phyloP scores from a whole-genome alignment of 371 early-diverging fungal species.

The Lichtheimia ornata region DNA sequence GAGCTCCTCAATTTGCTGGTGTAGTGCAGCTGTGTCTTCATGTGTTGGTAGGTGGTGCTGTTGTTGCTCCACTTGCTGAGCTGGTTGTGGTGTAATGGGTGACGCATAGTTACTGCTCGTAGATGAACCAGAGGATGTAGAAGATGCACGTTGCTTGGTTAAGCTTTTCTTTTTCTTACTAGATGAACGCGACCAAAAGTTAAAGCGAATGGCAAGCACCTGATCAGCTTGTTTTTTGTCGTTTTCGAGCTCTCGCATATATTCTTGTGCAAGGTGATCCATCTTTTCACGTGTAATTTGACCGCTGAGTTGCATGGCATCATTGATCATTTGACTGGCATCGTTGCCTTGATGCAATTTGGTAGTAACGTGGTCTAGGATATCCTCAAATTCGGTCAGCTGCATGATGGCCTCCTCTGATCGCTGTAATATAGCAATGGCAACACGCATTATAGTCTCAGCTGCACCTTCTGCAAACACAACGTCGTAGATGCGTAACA shows the following conservation, averaged over 20 bases:
- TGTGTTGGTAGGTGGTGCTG: background rate
- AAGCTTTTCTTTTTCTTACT: constrained; percentile 37
- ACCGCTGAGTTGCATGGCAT: constrained; percentile 70
- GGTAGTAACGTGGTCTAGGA: constrained; percentile 74
- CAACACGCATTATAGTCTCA: constrained; percentile 83
- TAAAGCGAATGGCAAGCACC: constrained; percentile 55
- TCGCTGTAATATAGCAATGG: constrained; percentile 78
- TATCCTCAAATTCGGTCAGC: constrained; percentile 78
- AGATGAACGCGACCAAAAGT: constrained; percentile 38
- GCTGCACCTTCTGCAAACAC: constrained; percentile 81
- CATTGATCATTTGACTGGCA: constrained; percentile 68
- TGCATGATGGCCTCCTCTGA: constrained; percentile 68
- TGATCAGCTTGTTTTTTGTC: constrained; percentile 65
- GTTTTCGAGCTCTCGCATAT: constrained; percentile 61
- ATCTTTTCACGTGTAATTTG: constrained; percentile 70
- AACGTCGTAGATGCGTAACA: constrained; percentile 82
- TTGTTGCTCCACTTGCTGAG: background rate
- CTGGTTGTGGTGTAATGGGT: background rate
- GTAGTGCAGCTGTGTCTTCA: constrained; percentile 47
- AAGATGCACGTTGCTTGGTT: constrained; percentile 1
- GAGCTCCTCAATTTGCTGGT: constrained; percentile 65
- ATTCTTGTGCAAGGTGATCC: constrained; percentile 72
- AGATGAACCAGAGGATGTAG: background rate
- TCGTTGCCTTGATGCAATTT: constrained; percentile 75
- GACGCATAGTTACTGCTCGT: background rate